These are phyloP conservation scores for Colletotrichum simmondsii DNA, from an alignment of 2,329 filamentous ascomycete genomes.

Conservation along the genomic window DNA sequence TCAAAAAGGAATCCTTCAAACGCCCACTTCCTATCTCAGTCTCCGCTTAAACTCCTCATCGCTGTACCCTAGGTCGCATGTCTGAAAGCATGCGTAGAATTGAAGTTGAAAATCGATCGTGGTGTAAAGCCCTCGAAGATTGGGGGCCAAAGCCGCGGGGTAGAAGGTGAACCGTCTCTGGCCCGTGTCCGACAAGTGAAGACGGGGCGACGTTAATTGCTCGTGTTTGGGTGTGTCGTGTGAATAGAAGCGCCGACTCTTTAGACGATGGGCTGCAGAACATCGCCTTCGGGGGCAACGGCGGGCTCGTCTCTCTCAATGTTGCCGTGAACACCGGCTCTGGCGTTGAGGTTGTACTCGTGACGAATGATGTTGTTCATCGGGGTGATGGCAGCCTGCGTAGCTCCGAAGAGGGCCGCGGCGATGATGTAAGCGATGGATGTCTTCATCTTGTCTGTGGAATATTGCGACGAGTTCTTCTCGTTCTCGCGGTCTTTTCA, in stretches of 20 bases:
- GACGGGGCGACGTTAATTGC: not conserved
- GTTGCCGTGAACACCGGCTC: slow-evolving; percentile 25
- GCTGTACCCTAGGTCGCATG: slow-evolving; percentile 20
- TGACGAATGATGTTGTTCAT: slow-evolving; percentile 33
- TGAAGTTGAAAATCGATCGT: not conserved
- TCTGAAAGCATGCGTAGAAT: slow-evolving; percentile 18
- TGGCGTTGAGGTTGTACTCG: slow-evolving; percentile 33
- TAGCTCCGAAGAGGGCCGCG: slow-evolving; percentile 22
- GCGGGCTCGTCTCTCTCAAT: not conserved
- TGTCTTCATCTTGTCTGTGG: slow-evolving; percentile 19
- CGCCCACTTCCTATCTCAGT: not conserved
- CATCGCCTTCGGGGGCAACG: not conserved
- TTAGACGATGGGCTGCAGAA: slow-evolving; percentile 15
- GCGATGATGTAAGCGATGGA: slow-evolving; percentile 20
- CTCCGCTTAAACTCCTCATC: slow-evolving; percentile 12
- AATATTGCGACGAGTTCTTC: not conserved
- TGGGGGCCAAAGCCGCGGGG: not conserved
- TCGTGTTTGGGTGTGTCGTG: not conserved
- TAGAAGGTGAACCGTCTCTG: not conserved
- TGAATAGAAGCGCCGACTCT: too few species aligned
- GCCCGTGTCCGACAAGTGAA: not conserved
- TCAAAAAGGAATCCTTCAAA: slow-evolving; percentile 1
- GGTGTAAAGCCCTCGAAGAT: not conserved
- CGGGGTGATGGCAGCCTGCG: slow-evolving; percentile 26
- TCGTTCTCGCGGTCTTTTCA: not conserved